These are phyloP conservation scores for Linum tenue DNA, from an alignment of 345 rosid genomes.

Conservation along the genomic window DNA sequence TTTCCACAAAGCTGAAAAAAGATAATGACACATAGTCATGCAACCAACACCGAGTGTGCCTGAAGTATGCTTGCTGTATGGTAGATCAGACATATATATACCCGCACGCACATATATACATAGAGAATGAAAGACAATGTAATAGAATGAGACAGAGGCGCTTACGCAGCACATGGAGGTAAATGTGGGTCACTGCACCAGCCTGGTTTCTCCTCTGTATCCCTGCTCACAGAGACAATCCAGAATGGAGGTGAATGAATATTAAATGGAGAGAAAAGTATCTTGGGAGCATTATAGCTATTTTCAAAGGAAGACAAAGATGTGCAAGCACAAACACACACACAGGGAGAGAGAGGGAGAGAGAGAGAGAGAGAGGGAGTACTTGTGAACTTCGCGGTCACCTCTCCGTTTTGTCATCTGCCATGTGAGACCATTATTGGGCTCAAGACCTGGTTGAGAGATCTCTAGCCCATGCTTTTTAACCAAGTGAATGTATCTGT, in stretches of 20 bases:
- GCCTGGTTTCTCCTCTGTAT: slow-evolving; percentile 74
- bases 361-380: slow-evolving; percentile 24
- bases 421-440: slow-evolving; percentile 82
- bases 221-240: slow-evolving; percentile 31
- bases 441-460: slow-evolving; percentile 98
- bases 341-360: background rate
- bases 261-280: background rate
- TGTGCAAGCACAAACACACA: too few relatives aligned
- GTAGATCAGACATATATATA: too few relatives aligned
- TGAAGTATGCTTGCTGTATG: too few relatives aligned
- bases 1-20: slow-evolving; percentile 83
- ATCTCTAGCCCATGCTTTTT: slow-evolving; percentile 88
- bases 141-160: background rate
- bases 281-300: too few relatives aligned
- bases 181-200: slow-evolving; percentile 79
- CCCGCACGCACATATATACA: background rate
- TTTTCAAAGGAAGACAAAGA: background rate
- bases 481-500: slow-evolving; percentile 68
- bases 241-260: background rate
- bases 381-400: slow-evolving; percentile 87
- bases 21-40: slow-evolving; percentile 1
- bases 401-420: slow-evolving; percentile 96
- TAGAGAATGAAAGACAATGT: background rate
- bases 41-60: too few relatives aligned
- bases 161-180: slow-evolving; percentile 97